Conservation (phyloP, 805 yeast species). For the Peterozyma toletana region DNA sequence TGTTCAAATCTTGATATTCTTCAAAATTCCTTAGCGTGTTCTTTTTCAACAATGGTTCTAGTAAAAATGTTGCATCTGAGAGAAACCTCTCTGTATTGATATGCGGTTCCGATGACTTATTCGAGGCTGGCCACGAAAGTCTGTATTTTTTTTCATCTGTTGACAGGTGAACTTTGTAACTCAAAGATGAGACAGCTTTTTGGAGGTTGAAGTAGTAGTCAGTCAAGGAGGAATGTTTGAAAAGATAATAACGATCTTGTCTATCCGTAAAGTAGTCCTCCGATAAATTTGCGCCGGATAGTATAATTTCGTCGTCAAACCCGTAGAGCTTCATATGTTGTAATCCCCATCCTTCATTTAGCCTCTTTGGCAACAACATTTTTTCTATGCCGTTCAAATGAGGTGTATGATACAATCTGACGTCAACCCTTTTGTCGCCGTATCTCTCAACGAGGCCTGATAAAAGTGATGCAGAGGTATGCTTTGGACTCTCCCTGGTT, state of each 20-base stretch:
- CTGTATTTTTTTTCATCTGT: constrained; percentile 40
- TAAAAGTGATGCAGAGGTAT: constrained; percentile 71
- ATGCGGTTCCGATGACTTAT: constrained; percentile 62
- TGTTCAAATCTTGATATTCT: constrained; percentile 14
- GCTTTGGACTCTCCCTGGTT: constrained; percentile 82
- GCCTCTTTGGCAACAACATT: constrained; percentile 64
- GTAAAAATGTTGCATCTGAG: constrained; percentile 43
- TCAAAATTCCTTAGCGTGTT: constrained; percentile 10
- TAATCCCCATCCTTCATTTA: constrained; percentile 87
- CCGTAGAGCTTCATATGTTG: constrained; percentile 98
- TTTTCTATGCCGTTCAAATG: constrained; percentile 63
- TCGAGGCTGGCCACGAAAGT: constrained; percentile 69
- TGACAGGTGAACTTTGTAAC: constrained; percentile 54
- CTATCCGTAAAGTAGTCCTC: constrained; percentile 89
- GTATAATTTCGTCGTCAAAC: constrained; percentile 79
- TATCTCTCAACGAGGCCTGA: constrained; percentile 57
- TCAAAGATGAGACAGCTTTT: constrained; percentile 55
- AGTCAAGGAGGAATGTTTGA: constrained; percentile 49
- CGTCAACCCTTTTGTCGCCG: constrained; percentile 62
- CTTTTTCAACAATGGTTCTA: constrained; percentile 54
- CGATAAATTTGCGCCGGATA: constrained; percentile 89
- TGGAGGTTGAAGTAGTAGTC: constrained; percentile 75
- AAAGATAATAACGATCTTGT: constrained; percentile 85
- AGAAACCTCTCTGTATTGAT: constrained; percentile 43
- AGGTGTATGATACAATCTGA: constrained; percentile 88